These are phyloP conservation scores for Daedaleopsis sinensis DNA, from an alignment of 768 basidiomycete species.

Conservation along the genomic window DNA sequence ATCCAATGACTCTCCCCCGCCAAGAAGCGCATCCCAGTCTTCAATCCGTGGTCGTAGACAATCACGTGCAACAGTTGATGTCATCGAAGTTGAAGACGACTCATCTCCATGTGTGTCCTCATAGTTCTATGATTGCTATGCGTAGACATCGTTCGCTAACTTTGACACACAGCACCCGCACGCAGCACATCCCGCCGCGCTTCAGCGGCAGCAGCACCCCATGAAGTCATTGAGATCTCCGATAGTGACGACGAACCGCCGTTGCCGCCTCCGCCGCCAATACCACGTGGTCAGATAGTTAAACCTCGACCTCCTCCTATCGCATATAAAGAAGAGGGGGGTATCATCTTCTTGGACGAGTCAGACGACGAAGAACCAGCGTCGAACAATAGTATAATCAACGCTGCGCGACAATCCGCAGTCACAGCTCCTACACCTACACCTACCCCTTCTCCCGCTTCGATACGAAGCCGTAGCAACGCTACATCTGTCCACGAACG, in stretches of 20 bases:
- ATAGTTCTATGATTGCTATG: too few species aligned
- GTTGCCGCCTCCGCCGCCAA: not conserved
- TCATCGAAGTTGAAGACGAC: too few species aligned
- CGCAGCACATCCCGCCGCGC: not conserved
- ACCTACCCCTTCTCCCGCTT: too few species aligned
- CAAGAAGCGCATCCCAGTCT: too few species aligned
- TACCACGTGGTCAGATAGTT: not conserved
- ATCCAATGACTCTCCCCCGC: too few species aligned
- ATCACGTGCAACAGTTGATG: too few species aligned
- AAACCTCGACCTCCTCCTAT: not conserved
- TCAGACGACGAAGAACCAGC: not conserved
- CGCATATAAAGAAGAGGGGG: conserved; percentile 8
- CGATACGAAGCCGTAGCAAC: too few species aligned
- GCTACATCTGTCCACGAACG: too few species aligned
- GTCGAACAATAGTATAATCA: not conserved
- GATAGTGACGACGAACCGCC: conserved; percentile 9
- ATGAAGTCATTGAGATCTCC: conserved; percentile 13
- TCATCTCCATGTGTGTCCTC: too few species aligned
- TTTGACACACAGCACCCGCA: too few species aligned
- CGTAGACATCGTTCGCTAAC: not conserved
- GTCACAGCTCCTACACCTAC: not conserved
- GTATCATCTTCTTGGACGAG: not conserved
- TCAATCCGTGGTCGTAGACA: too few species aligned
- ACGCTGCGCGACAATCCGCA: not conserved
- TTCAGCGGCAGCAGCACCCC: not conserved